A percentile compares a stretch with the other conserved stretches of the same genome.
Evolutionary conservation across 2,329 filamentous ascomycete species (phyloP).

Genomic region (Phialophora macrospora): DNA sequence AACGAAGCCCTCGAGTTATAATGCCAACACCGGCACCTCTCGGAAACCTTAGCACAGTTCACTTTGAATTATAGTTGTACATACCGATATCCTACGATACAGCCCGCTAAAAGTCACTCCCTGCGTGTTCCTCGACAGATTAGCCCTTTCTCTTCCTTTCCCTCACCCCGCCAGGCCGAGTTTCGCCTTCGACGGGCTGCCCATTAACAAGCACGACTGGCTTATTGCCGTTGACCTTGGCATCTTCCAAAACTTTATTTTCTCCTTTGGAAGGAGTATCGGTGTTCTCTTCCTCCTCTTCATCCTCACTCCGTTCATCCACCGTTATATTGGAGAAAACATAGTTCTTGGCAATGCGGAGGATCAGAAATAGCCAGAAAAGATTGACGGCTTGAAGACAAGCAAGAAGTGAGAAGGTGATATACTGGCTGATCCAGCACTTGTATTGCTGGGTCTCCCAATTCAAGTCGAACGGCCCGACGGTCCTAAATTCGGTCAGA

Average conservation of each 20-base stretch:
- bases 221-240: slow-evolving; percentile 20
- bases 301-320: slow-evolving; percentile 54
- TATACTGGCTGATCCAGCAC: slow-evolving; percentile 44
- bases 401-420: slow-evolving; percentile 44
- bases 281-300: slow-evolving; percentile 50
- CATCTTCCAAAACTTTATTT: slow-evolving; percentile 15
- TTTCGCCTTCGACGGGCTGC: slow-evolving; percentile 43
- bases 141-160: slow-evolving; percentile 38
- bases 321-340: slow-evolving; percentile 41
- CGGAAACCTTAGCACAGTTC: background rate
- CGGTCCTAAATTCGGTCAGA: slow-evolving; percentile 44
- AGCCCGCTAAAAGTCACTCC: slow-evolving; percentile 1
- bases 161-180: slow-evolving; percentile 40
- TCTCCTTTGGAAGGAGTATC: slow-evolving; percentile 10
- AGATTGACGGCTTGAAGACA: slow-evolving; percentile 45
- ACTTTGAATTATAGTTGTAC: slow-evolving; percentile 4
- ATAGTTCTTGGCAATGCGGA: slow-evolving; percentile 42
- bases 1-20: too few species aligned
- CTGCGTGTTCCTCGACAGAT: slow-evolving; percentile 1
- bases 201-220: slow-evolving; percentile 48
- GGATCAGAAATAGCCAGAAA: slow-evolving; percentile 44
- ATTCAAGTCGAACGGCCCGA: slow-evolving; percentile 44
- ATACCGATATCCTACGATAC: slow-evolving; percentile 1
- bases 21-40: background rate
- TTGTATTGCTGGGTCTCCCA: slow-evolving; percentile 48